Evolutionary conservation across 129 eudicot species (phyloP).

Genomic region (Helianthus annuus): HanXRQr2.0-SUNRISE NC_035448.2:189749741-189750240

Average conservation of each 20-base stretch:
- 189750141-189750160: not conserved
- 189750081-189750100: slow-evolving; percentile 45
- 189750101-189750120: slow-evolving; percentile 56
- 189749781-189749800: slow-evolving; percentile 59
- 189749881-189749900: slow-evolving; percentile 34
- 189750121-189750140: not conserved
- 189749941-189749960: slow-evolving; percentile 54
- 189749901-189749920: slow-evolving; percentile 62
- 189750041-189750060: slow-evolving; percentile 51
- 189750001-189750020: slow-evolving; percentile 47
- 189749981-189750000: slow-evolving; percentile 50
- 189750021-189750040: slow-evolving; percentile 53
- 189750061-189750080: slow-evolving; percentile 46
- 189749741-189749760: slow-evolving; percentile 44
- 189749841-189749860: slow-evolving; percentile 51
- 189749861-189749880: slow-evolving; percentile 26
- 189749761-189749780: slow-evolving; percentile 44
- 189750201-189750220: not conserved
- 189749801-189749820: slow-evolving; percentile 48
- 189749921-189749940: slow-evolving; percentile 46
- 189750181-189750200: not conserved
- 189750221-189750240: not conserved
- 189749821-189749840: slow-evolving; percentile 53
- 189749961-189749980: slow-evolving; percentile 59
- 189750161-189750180: not conserved